Evolutionary conservation across 106 monocot species (phyloP), one percentile per base, ranked within the genome.

Genomic region (Dioscorea alata): DNA sequence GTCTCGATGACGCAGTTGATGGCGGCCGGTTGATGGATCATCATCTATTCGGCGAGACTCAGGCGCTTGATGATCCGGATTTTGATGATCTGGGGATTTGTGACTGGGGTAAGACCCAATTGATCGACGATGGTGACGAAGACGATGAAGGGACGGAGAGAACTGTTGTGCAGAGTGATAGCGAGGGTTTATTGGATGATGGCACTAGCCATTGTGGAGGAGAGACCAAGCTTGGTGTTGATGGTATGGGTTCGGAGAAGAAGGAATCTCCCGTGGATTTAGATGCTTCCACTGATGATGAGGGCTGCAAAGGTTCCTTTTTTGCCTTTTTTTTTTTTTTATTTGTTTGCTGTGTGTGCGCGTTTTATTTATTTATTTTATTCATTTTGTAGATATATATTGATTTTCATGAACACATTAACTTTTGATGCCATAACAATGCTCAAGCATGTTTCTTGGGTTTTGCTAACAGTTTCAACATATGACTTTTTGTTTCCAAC

Each of bases 271-370:
- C 54, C 57, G 68, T 75, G 13, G 73, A 79, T 76, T 79, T 74
- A 14, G 76, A 76, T 82, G 79, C 79, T 68, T 70, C 66, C 18
- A 86, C 76, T 66, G 75, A 76, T 52, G 69, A 78, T 15, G 78
- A 72, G 66, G 75, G 51, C 50, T 57, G 21, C 34, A 57, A 73
- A 73, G 77, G 14, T 58, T 64, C 33, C 19, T 18, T 69, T 67
- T 34, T 24, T 48, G 68, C 20, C 25, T 15, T 49, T 17, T 54
- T 48, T 12, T n/a, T 16, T 61, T 14, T n/a, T n/a, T 54, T 50
- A 16, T 60, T 62, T 25, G 16, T 2, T 57, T 24, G 7, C 31
- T 69, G 57, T 1, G 20, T 31, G 69, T 57, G 32, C 8, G 18
- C 31, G 17, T 70, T 10, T 59, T n/a, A 18, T 4, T 12, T 10